These are phyloP conservation scores for Fusarium kyushuense DNA, from an alignment of 2,329 filamentous ascomycete genomes.

Conservation along the genomic window DNA sequence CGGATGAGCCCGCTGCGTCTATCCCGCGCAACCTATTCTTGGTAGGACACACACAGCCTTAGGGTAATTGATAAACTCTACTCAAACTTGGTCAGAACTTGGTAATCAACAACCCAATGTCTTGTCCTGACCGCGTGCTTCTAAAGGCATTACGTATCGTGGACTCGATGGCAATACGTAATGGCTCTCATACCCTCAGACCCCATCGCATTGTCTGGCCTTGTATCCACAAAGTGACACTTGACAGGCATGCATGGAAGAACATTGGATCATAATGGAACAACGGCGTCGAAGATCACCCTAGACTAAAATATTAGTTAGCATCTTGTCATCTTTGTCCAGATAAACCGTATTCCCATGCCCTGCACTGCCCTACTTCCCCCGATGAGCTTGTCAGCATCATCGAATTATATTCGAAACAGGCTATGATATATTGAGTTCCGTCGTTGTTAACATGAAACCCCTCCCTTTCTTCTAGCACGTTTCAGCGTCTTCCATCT, in stretches of 20 bases:
- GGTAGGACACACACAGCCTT: constrained; percentile 2
- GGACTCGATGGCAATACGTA: neutral
- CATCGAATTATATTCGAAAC: constrained; percentile 16
- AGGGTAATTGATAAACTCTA: neutral
- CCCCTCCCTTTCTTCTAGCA: constrained; percentile 20
- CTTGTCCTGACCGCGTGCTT: neutral
- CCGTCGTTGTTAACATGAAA: constrained; percentile 11
- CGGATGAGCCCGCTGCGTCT: neutral
- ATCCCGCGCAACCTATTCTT: neutral
- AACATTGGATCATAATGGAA: neutral
- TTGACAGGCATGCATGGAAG: constrained; percentile 7
- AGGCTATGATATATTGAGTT: neutral
- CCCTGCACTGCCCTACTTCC: neutral
- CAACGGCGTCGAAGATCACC: constrained; percentile 9
- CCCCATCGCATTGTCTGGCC: neutral
- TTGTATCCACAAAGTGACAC: constrained; percentile 7
- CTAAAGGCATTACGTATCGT: neutral
- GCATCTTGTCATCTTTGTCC: neutral
- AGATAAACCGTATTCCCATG: neutral
- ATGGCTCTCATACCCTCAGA: neutral
- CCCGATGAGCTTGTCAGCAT: neutral
- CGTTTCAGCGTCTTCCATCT: constrained; percentile 27
- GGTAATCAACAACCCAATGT: neutral
- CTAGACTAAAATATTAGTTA: neutral
- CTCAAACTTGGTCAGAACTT: neutral